These are phyloP conservation scores for Hypoxylon crocopeplum DNA, from an alignment of 495 filamentous ascomycete genomes.

Conservation along the genomic window DNA sequence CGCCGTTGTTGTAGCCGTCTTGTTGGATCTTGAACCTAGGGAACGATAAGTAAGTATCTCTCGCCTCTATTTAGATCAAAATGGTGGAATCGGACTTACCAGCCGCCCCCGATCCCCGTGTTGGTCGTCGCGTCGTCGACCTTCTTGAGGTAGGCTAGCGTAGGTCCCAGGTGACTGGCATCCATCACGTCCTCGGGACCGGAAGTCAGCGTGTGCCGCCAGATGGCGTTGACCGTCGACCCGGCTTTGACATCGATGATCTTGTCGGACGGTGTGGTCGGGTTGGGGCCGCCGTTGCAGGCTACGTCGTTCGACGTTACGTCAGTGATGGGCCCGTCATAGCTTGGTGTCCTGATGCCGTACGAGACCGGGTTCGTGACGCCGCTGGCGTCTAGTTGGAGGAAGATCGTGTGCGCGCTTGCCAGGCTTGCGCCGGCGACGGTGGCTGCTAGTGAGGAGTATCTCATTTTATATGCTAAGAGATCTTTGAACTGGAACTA, in stretches of 20 bases:
- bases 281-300: slow-evolving; percentile 64
- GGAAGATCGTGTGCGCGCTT: slow-evolving; percentile 63
- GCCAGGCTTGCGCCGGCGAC: slow-evolving; percentile 43
- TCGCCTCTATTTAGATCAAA: too few species aligned
- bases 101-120: slow-evolving; percentile 50
- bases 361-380: slow-evolving; percentile 45
- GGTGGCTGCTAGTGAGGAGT: slow-evolving; percentile 26
- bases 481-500: background rate
- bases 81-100: too few species aligned
- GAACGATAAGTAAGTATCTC: background rate
- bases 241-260: slow-evolving; percentile 59
- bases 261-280: slow-evolving; percentile 49
- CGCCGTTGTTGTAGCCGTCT: slow-evolving; percentile 50
- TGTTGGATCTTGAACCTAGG: slow-evolving; percentile 54
- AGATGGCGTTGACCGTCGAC: slow-evolving; percentile 54
- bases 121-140: slow-evolving; percentile 52
- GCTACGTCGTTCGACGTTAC: slow-evolving; percentile 57
- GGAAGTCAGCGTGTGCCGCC: slow-evolving; percentile 55
- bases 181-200: slow-evolving; percentile 56
- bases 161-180: slow-evolving; percentile 52
- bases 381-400: slow-evolving; percentile 52
- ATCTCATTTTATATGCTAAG: slow-evolving; percentile 20
- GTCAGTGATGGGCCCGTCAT: slow-evolving; percentile 61
- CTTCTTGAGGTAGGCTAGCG: slow-evolving; percentile 59
- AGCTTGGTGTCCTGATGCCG: slow-evolving; percentile 52